phyloP scores from a whole-genome alignment of 164 flowering plant species.

The Chimonanthus salicifolius region DNA sequence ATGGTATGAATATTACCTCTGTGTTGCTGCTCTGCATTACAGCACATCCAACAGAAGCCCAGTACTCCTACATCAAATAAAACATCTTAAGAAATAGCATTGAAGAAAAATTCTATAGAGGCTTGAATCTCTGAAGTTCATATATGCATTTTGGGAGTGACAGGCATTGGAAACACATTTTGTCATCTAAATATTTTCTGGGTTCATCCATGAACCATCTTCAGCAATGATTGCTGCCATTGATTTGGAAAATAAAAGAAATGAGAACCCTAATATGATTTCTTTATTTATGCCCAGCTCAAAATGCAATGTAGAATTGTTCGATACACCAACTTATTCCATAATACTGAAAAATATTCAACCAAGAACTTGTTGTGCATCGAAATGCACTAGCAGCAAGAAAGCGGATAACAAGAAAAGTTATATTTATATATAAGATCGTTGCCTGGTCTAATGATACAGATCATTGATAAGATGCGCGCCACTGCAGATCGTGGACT shows the following conservation, averaged over 20 bases:
- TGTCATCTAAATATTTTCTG: background rate
- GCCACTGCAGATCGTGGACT: background rate
- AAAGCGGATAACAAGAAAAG: too few relatives aligned
- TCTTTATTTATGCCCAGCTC: too few relatives aligned
- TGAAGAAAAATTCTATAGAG: background rate
- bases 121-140: background rate
- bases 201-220: background rate
- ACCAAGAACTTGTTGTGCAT: too few relatives aligned
- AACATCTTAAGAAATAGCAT: background rate
- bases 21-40: constrained; percentile 99
- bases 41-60: constrained; percentile 98
- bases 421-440: too few relatives aligned
- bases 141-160: background rate
- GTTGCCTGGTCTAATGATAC: too few relatives aligned
- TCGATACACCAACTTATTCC: too few relatives aligned
- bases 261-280: too few relatives aligned
- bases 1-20: constrained; percentile 48
- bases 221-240: background rate
- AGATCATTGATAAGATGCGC: background rate
- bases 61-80: constrained; percentile 55
- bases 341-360: too few relatives aligned
- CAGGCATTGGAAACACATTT: background rate
- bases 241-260: too few relatives aligned
- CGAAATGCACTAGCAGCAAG: too few relatives aligned
- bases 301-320: too few relatives aligned